Base-by-base conservation (phyloP, 2,329 filamentous ascomycete species). In the Metarhizium robertsii region DNA sequence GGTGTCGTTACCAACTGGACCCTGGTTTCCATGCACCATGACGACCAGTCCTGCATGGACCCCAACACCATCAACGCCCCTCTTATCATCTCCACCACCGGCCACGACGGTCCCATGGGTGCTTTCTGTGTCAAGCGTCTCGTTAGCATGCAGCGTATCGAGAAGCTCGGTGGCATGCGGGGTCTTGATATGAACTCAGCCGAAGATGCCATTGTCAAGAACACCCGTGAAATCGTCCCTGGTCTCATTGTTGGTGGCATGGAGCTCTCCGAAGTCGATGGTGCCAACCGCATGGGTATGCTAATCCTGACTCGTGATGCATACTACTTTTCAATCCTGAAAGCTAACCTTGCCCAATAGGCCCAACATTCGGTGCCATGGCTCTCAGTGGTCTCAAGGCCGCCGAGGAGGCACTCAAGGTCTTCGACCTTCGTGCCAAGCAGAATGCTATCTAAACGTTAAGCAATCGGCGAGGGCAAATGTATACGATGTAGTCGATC, bases 1-100 rank as follows among this genome's bases (percentile, higher is more conserved):
- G 91, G 91, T 65, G 91, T 96, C 1, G 92, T 96, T 55, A 95
- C 90, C 66, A 96, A 96, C 80, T 96, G 91, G 91, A 96, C 91
- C 1, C 80, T 96, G 30, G 91, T 96, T 51, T 83, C 86, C 47
- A 88, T 92, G 79, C 87, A 92, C 71, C 88, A 92, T 71, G 87
- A 91, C 68, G 88, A 92, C 69, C 90, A 95, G 76, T 88, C 84
- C 59, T 96, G 91, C 86, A 95, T 96, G 91, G 92, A 96, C 71
- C 91, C 91, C 62, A 95, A 94, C 82, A 96, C 91, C 65, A 95
- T 96, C 81, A 96, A 95, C 68, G 90, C 90, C 0, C 90, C 91
- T 1, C 72, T 96, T 57, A 78, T 96, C 67, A 88, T 96, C 75
- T 90, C 86, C 56, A 96, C 91, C 29, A 96, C 91, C 0, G 92